Evolutionary conservation across 139 green algal species (phyloP).

Genomic region (Haematococcus sp.): DNA sequence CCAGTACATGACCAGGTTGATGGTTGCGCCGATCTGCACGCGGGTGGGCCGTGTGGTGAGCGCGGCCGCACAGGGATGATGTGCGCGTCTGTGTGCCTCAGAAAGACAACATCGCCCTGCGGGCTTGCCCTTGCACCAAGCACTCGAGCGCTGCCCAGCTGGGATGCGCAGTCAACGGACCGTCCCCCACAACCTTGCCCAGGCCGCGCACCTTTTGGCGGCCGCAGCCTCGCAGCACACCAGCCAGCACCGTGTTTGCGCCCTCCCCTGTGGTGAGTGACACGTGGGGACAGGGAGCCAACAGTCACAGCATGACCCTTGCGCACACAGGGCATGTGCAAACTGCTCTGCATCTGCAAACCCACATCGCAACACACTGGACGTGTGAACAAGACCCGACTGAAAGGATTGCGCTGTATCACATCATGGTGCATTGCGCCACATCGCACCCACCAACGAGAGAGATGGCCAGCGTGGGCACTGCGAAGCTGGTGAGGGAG

Average conservation of each 20-base stretch:
- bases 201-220: slow-evolving; percentile 29
- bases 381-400: too few species aligned
- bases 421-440: too few species aligned
- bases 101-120: neutral
- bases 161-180: neutral
- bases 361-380: too few species aligned
- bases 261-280: slow-evolving; percentile 46
- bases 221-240: slow-evolving; percentile 60
- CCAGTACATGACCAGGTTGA: slow-evolving; percentile 68
- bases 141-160: neutral
- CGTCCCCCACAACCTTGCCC: too few species aligned
- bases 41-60: neutral
- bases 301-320: too few species aligned
- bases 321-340: too few species aligned
- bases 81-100: neutral
- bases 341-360: too few species aligned
- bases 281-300: neutral
- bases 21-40: slow-evolving; percentile 44
- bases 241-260: slow-evolving; percentile 55
- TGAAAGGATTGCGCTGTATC: too few species aligned
- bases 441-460: slow-evolving; percentile 41
- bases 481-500: slow-evolving; percentile 44
- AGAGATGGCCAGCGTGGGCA: slow-evolving; percentile 42
- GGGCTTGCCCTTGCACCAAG: neutral
- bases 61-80: too few species aligned